Percentiles rank a stretch among this genome's conserved stretches.
phyloP scores from a whole-genome alignment of 176 grass and related monocot species.

The Ensete glaucum region DNA sequence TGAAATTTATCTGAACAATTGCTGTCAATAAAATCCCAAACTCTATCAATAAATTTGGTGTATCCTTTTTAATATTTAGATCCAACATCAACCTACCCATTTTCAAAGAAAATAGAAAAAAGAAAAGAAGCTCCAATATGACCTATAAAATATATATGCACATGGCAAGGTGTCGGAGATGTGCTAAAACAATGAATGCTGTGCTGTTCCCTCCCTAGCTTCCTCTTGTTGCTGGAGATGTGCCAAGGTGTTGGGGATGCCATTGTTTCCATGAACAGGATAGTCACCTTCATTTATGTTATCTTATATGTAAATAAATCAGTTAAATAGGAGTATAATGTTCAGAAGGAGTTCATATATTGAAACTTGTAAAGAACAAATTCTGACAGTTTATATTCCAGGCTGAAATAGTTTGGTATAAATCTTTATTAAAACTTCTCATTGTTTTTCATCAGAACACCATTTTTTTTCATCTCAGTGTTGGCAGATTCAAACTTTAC shows the following conservation, averaged over 20 bases:
- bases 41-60: too few species aligned
- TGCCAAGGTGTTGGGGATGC: background rate
- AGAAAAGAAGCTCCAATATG: too few species aligned
- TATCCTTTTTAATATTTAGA: too few species aligned
- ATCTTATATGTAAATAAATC: background rate
- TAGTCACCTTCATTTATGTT: background rate
- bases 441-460: background rate
- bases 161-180: background rate
- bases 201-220: background rate
- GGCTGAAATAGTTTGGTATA: background rate
- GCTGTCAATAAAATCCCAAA: too few species aligned
- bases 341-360: background rate
- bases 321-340: background rate
- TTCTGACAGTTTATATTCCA: background rate
- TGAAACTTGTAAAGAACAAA: background rate
- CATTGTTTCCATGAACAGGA: background rate
- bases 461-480: too few species aligned
- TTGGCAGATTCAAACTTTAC: background rate
- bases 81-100: too few species aligned
- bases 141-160: background rate
- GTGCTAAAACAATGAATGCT: background rate
- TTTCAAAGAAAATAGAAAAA: too few species aligned
- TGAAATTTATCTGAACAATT: too few species aligned
- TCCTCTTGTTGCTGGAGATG: background rate
- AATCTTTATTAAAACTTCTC: background rate